phyloP scores from a whole-genome alignment of 768 basidiomycete genomes.

The Hericium erinaceus region DNA sequence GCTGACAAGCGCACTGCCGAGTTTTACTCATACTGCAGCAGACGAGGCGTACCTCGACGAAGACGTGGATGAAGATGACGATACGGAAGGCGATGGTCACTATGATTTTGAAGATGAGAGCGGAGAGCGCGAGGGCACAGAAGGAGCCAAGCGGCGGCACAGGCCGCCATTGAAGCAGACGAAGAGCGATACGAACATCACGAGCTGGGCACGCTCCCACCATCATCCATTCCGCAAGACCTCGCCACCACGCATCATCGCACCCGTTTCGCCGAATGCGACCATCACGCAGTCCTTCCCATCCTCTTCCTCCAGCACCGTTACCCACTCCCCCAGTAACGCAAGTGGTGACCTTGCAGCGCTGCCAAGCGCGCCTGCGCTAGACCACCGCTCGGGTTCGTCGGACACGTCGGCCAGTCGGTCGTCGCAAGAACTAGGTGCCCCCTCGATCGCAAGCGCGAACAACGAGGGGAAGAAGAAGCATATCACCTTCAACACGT shows the following conservation, averaged over 20 bases:
- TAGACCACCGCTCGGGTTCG: slow-evolving; percentile 12
- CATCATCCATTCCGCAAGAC: slow-evolving; percentile 39
- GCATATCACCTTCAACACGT: slow-evolving; percentile 96
- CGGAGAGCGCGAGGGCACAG: slow-evolving; percentile 2
- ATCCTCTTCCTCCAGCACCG: too few relatives aligned
- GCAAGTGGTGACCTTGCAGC: too few relatives aligned
- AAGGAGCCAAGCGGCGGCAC: neutral
- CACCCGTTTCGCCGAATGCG: slow-evolving; percentile 8
- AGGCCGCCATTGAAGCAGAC: slow-evolving; percentile 69
- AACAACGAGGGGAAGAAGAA: slow-evolving; percentile 48
- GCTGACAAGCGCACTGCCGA: slow-evolving; percentile 64
- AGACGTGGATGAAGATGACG: neutral
- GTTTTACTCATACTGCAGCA: slow-evolving; percentile 54
- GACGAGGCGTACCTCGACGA: slow-evolving; percentile 15
- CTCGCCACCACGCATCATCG: slow-evolving; percentile 60
- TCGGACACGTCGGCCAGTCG: slow-evolving; percentile 23
- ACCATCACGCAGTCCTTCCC: slow-evolving; percentile 11
- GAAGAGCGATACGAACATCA: slow-evolving; percentile 82
- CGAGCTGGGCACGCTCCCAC: slow-evolving; percentile 33
- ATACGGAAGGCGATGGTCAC: neutral
- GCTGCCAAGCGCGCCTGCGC: neutral
- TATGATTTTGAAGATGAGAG: slow-evolving; percentile 28
- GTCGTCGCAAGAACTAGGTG: slow-evolving; percentile 21
- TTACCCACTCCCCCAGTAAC: too few relatives aligned
- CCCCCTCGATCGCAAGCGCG: slow-evolving; percentile 15